Base-by-base conservation (phyloP, 352 stramenopile species). In the Pythium sukuiense region DNA sequence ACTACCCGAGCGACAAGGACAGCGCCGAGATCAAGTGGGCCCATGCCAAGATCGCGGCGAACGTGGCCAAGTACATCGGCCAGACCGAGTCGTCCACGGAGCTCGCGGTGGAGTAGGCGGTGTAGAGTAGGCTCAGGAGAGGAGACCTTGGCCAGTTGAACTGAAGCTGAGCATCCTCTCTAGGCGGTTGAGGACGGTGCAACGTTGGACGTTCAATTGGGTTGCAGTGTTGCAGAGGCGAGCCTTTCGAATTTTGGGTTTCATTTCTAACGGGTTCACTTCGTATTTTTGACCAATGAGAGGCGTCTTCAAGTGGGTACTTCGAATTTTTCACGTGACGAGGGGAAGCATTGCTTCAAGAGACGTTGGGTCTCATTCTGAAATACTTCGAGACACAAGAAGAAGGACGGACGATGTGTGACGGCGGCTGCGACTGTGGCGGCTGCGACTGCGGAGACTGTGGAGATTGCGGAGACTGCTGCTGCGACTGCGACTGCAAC, bases 1-100 rank as follows among this genome's bases (percentile, higher is more conserved):
- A 90, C 70, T 86, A 88, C 59, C 83, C 83, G 18, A 90, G 70
- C 12, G 71, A 75, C 20, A 76, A 69, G 9, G 84, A 90, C 63
- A 76, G 74, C 41, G 65, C 65, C 0, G 66, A 76, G 46, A 72
- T 93, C 55, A 73, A 89, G 54, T 90, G 80, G 81, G 85, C 85
- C 2, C 85, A 91, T 64, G 55, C 66, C 32, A 83, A 89, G 64
- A 92, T 93, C 62, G 75, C 76, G 11, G 67, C 71, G 7, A 71
- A 74, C 24, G 79, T 90, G 12, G 58, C 71, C 2, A 57, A 52
- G n/a, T 90, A 88, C 50, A 46, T 89, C 30, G 64, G 64, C 41
- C 30, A 57, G 45, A 30, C 65, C 20, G 18, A 32, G 14, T 27
- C 24, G 6, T 49, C 56, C 6, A 52, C 32, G 6, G 59, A 71